Percentiles rank a stretch among this genome's conserved stretches.
Evolutionary conservation across 192 early-diverging fungal species (phyloP).

Genomic region (Funneliformis mosseae): DNA sequence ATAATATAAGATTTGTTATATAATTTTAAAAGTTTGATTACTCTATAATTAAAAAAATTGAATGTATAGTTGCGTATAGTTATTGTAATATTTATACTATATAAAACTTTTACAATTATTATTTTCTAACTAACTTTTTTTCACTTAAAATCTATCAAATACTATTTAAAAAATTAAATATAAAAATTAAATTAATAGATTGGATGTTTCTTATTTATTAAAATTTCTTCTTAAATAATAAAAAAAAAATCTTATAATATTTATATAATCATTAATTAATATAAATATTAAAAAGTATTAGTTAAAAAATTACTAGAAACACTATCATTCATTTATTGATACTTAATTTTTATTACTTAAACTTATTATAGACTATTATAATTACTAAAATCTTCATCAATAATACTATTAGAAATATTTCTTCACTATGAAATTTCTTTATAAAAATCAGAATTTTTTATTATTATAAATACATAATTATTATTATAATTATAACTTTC

Average conservation of each 20-base stretch:
- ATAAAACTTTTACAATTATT: not conserved
- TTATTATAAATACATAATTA: too few species aligned
- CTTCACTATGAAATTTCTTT: too few species aligned
- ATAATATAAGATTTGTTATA: not conserved
- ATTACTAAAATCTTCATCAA: too few species aligned
- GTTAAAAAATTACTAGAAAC: too few species aligned
- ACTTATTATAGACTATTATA: too few species aligned
- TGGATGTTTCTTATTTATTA: not conserved
- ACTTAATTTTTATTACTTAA: too few species aligned
- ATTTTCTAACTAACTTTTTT: too few species aligned
- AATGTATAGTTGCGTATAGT: not conserved
- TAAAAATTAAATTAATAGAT: not conserved
- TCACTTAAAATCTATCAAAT: constrained; percentile 1
- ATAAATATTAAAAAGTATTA: too few species aligned
- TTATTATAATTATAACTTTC: too few species aligned
- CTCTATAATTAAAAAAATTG: not conserved
- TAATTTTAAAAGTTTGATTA: not conserved
- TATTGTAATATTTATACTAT: not conserved
- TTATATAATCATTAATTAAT: not conserved
- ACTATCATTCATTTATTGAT: too few species aligned
- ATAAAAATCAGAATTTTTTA: too few species aligned
- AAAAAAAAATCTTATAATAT: not conserved
- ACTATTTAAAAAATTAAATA: not conserved
- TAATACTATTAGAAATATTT: too few species aligned
- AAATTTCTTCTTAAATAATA: not conserved